phyloP scores from a whole-genome alignment of 208 protist genomes.

The Leishmania turanica region DNA sequence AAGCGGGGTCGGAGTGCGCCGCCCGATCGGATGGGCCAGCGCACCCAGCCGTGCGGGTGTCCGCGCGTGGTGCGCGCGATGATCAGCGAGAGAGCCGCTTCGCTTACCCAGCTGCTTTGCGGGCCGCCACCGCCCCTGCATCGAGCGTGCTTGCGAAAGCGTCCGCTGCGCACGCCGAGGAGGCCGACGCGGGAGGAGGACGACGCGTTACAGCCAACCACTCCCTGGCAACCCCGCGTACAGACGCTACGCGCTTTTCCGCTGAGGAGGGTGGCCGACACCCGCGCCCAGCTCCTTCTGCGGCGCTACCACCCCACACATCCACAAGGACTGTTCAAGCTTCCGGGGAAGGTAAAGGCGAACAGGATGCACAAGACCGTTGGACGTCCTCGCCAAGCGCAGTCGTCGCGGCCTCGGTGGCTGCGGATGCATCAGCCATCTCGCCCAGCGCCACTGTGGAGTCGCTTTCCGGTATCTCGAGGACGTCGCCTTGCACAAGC shows the following conservation, averaged over 20 bases:
- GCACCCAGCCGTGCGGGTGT: neutral
- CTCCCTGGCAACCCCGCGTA: neutral
- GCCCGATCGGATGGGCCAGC: neutral
- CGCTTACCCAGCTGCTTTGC: neutral
- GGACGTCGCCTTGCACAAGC: conserved; percentile 61
- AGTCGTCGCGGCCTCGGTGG: neutral
- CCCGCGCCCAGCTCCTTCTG: neutral
- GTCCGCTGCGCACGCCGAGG: neutral
- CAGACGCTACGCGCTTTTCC: neutral
- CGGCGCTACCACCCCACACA: neutral
- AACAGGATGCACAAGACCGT: neutral
- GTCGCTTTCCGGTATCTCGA: conserved; percentile 76
- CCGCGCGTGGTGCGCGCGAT: neutral
- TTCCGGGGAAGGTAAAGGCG: neutral
- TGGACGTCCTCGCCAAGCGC: neutral
- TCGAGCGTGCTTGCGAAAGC: neutral
- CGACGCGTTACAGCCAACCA: neutral
- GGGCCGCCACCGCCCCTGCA: neutral
- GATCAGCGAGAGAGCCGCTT: neutral
- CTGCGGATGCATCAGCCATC: conserved; percentile 1
- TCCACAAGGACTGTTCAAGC: neutral
- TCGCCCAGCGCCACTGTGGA: conserved; percentile 40
- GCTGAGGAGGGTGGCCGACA: neutral
- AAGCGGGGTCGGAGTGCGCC: neutral
- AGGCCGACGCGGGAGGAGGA: neutral